Conservation (phyloP, 2,329 filamentous ascomycete genomes). For the Trichoderma brevicompactum region DNA sequence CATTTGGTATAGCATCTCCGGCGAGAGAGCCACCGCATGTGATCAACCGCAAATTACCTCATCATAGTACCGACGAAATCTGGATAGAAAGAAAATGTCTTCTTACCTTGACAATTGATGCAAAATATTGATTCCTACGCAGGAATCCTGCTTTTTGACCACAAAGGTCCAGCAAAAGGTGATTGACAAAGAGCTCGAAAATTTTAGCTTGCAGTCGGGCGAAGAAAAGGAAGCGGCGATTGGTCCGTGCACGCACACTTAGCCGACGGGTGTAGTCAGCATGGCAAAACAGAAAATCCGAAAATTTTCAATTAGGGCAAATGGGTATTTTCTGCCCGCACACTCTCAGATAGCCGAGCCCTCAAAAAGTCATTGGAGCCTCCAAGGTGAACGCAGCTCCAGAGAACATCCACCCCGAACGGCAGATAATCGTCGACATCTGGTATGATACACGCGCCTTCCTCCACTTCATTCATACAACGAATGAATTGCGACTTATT, state of each 20-base stretch:
- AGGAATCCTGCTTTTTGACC: background rate
- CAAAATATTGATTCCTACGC: background rate
- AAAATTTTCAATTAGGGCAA: constrained; percentile 47
- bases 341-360: constrained; percentile 43
- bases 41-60: constrained; percentile 99
- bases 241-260: constrained; percentile 29
- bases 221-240: constrained; percentile 16
- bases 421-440: constrained; percentile 46
- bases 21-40: constrained; percentile 81
- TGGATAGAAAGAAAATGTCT: constrained; percentile 20
- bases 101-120: constrained; percentile 38
- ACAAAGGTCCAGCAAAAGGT: background rate
- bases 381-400: constrained; percentile 44
- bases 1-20: constrained; percentile 81
- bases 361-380: constrained; percentile 50
- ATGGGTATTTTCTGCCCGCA: constrained; percentile 48
- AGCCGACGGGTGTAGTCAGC: constrained; percentile 1
- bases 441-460: constrained; percentile 44
- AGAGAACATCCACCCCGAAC: constrained; percentile 45
- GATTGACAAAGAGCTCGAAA: constrained; percentile 26
- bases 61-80: constrained; percentile 63
- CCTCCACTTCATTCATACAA: constrained; percentile 34
- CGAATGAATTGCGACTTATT: constrained; percentile 25
- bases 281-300: constrained; percentile 41
- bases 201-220: constrained; percentile 11